Conservation (phyloP, 1,284 basidiomycete species). For the Schizophyllum commune region DNA sequence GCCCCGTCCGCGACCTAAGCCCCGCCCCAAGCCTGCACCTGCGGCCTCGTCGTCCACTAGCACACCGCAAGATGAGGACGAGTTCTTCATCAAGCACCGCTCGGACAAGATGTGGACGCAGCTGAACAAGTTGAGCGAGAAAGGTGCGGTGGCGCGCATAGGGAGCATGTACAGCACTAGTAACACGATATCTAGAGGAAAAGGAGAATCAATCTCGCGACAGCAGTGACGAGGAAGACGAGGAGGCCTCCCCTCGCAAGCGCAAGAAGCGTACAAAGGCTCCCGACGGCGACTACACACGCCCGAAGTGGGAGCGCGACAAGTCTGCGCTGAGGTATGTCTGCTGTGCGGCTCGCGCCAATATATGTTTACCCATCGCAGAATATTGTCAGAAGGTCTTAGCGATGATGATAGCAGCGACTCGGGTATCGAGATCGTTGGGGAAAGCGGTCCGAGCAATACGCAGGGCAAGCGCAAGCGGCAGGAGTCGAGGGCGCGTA, state of each 20-base stretch:
- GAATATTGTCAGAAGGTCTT: conserved; percentile 28
- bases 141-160: background rate
- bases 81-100: conserved; percentile 57
- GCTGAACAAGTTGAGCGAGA: conserved; percentile 38
- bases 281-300: conserved; percentile 30
- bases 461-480: conserved; percentile 31
- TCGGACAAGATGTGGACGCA: conserved; percentile 49
- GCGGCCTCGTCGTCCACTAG: conserved; percentile 17
- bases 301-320: conserved; percentile 24
- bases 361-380: conserved; percentile 11
- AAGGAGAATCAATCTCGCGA: conserved; percentile 10
- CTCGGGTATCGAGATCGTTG: conserved; percentile 13
- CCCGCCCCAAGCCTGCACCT: conserved; percentile 41
- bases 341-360: background rate
- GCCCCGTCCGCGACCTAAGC: conserved; percentile 32
- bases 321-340: background rate
- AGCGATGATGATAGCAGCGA: conserved; percentile 43
- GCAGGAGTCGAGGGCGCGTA: conserved; percentile 26
- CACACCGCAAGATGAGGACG: conserved; percentile 44
- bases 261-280: conserved; percentile 31
- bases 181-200: background rate
- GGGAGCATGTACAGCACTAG: background rate
- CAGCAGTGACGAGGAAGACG: conserved; percentile 17
- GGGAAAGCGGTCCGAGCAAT: conserved; percentile 29
- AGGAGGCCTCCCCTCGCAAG: conserved; percentile 22